A percentile compares a stretch with the other conserved stretches of the same genome.
Evolutionary conservation across 139 green algal genomes (phyloP).

Genomic region (Eudorina sp.): DNA sequence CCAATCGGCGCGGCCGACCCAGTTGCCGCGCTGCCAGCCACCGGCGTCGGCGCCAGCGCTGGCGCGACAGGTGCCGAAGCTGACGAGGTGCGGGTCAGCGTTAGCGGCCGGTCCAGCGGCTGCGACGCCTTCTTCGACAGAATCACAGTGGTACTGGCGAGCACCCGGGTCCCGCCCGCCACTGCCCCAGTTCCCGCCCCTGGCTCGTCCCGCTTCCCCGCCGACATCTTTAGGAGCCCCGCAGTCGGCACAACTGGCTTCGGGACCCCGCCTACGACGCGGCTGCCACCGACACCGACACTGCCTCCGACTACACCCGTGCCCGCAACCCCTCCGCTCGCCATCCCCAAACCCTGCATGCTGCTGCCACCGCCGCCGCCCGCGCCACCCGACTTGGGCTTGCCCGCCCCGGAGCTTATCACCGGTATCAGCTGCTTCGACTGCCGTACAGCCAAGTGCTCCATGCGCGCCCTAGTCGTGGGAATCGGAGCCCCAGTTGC

Average conservation of each 20-base stretch:
- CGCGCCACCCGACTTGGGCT: constrained; percentile 11
- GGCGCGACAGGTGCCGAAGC: background rate
- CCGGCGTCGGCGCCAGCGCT: background rate
- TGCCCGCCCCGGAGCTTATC: constrained; percentile 7
- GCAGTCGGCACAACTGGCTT: background rate
- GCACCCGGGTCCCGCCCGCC: background rate
- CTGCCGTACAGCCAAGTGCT: constrained; percentile 53
- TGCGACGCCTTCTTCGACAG: constrained; percentile 8
- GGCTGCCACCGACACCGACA: background rate
- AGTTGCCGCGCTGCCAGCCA: background rate
- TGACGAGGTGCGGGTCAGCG: background rate
- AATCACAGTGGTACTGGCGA: background rate
- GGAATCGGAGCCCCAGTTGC: background rate
- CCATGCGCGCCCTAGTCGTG: constrained; percentile 23
- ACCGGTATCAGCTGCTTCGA: constrained; percentile 66
- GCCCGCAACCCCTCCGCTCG: background rate
- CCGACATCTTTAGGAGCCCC: constrained; percentile 1
- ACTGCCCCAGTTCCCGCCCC: background rate
- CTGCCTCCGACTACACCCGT: too few species aligned
- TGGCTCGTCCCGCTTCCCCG: background rate
- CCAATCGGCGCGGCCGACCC: background rate
- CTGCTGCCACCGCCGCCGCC: background rate
- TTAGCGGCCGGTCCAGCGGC: constrained; percentile 17
- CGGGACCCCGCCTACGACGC: background rate
- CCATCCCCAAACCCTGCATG: background rate